A percentile compares a stretch with the other conserved stretches of the same genome.
Conservation (phyloP, 495 filamentous ascomycete genomes). For the Aspergillus nidulans region DNA sequence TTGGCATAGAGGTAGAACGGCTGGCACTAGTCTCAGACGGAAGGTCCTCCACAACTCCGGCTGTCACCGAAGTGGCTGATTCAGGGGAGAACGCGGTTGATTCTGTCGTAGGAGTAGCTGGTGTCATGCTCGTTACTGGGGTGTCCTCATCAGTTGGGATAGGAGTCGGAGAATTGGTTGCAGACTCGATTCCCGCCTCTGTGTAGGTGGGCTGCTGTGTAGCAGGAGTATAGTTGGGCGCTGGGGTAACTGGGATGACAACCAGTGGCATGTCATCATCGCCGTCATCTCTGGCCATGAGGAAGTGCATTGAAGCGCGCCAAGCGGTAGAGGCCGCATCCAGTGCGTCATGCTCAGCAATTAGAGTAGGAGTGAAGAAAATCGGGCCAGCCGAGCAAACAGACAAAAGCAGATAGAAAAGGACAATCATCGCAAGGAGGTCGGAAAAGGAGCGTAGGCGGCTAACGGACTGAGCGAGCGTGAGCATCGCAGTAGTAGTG, state of each 20-base stretch:
- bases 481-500: not conserved
- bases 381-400: constrained; percentile 39
- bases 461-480: not conserved
- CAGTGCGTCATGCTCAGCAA: not conserved
- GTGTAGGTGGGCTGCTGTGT: not conserved
- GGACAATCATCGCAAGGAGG: constrained; percentile 21
- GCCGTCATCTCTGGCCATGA: constrained; percentile 1
- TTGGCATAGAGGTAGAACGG: not conserved
- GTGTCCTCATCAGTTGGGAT: not conserved
- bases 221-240: not conserved
- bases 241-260: constrained; percentile 19
- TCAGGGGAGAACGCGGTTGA: not conserved
- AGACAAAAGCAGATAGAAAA: constrained; percentile 17
- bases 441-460: constrained; percentile 1
- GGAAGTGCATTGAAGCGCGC: not conserved
- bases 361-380: constrained; percentile 9
- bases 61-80: not conserved
- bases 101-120: not conserved
- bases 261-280: constrained; percentile 12
- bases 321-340: not conserved
- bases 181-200: not conserved
- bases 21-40: not conserved
- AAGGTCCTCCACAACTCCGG: not conserved
- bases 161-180: not conserved
- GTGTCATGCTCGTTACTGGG: not conserved